Base-by-base conservation (phyloP, 208 protist genomes). In the Phytomonas francai region DNA sequence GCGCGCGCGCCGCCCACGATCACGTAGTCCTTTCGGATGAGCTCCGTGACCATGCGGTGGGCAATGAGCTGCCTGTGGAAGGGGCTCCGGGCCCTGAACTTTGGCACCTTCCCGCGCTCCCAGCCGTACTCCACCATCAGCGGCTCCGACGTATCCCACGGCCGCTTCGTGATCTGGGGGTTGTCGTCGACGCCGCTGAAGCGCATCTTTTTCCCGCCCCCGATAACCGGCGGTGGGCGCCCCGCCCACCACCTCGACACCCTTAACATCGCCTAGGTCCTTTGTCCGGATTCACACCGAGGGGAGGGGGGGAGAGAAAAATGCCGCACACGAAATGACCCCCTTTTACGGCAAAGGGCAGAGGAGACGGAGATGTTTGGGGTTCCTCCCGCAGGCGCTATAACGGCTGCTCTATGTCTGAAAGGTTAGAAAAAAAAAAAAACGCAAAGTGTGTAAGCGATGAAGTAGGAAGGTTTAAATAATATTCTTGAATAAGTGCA, bases 31-130 rank as follows among this genome's bases (percentile, higher is more conserved):
- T 93, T 92, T 0, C 91, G 88, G 9, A 96, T 85, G 68, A 96
- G 78, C 74, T 96, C 88, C 25, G 91, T 96, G 54, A 96, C 87
- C 91, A 96, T 96, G 65, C 88, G 87, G 2, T 88, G 82, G 25
- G 87, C 82, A 45, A 96, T 96, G 39, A 89, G 80, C 74, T 96
- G 91, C 1, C 88, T 83, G 66, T 96, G 91, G 65, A 78, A 96
- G 25, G 87, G 91, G 57, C 83, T 92, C 36, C 85, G 84, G 1
- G 88, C 88, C 28, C 84, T 84, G 36, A 93, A 96, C 61, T 92
- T 92, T 1, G 88, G 87, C 51, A 95, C 70, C 67, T 88, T 84
- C 19, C 89, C 89, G 49, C 89, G 78, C 64, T 79, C 59, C 86
- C 86, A 95, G 34, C 89, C 89, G 70, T 87, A 95, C 73, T 95